phyloP scores from a whole-genome alignment of 2,329 filamentous ascomycete species.

The Pezicula carpinea region DNA sequence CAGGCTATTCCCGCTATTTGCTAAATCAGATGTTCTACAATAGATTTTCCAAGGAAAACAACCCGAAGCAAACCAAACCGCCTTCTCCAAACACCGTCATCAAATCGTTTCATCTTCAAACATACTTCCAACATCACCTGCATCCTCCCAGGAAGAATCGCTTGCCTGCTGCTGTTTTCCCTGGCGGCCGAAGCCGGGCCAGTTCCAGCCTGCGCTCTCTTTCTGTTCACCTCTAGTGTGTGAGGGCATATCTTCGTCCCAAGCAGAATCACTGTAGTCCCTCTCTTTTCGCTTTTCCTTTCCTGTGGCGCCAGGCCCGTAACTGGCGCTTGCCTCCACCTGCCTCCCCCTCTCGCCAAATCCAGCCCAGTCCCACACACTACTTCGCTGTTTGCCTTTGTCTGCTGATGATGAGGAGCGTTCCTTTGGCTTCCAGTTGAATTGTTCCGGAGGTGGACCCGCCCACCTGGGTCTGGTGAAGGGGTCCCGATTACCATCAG shows the following conservation, averaged over 20 bases:
- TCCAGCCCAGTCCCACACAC: not conserved
- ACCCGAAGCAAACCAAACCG: not conserved
- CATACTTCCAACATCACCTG: not conserved
- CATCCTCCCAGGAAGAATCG: not conserved
- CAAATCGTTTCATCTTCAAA: constrained; percentile 7
- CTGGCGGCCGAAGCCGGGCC: not conserved
- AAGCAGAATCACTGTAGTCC: too few species aligned
- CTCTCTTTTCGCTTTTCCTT: too few species aligned
- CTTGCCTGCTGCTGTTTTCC: not conserved
- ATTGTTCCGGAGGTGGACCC: not conserved
- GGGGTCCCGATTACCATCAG: not conserved
- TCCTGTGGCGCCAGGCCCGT: not conserved
- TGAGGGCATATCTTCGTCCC: too few species aligned
- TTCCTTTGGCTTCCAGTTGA: too few species aligned
- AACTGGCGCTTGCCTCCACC: not conserved
- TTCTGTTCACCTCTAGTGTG: too few species aligned
- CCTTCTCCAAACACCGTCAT: not conserved
- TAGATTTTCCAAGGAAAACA: too few species aligned
- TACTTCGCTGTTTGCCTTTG: not conserved
- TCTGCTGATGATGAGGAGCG: not conserved
- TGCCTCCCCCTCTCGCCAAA: not conserved
- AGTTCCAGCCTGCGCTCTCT: not conserved
- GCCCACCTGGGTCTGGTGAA: not conserved
- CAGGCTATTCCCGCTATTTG: too few species aligned
- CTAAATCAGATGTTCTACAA: too few species aligned